phyloP scores from a whole-genome alignment of 441 rosid genomes.

The Geranium incanum region DNA sequence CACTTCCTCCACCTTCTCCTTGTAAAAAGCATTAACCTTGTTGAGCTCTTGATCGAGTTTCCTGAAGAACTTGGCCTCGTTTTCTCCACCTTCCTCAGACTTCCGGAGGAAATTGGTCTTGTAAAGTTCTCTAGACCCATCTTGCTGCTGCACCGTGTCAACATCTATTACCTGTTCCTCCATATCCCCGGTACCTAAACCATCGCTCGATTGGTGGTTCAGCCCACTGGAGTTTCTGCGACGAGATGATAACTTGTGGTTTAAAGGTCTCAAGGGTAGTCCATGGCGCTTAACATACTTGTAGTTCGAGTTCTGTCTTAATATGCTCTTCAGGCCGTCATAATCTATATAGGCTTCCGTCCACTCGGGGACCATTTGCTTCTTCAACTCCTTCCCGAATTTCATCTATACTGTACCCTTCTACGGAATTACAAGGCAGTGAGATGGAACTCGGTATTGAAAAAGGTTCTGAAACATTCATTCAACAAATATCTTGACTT shows the following conservation, averaged over 20 bases:
- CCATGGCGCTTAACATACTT: conserved; percentile 11
- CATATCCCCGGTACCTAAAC: conserved; percentile 24
- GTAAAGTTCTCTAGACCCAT: conserved; percentile 16
- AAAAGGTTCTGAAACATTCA: not conserved
- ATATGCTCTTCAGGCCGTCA: conserved; percentile 35
- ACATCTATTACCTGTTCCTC: conserved; percentile 55
- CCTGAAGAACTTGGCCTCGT: conserved; percentile 50
- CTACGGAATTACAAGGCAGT: not conserved
- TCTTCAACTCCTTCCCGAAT: conserved; percentile 42
- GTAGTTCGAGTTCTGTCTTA: conserved; percentile 34
- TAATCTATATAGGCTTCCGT: conserved; percentile 68
- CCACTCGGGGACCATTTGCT: conserved; percentile 73
- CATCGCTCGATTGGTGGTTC: conserved; percentile 30
- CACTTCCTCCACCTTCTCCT: conserved; percentile 42
- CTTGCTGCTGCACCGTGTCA: conserved; percentile 28
- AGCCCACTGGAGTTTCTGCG: conserved; percentile 77
- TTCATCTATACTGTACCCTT: conserved; percentile 14
- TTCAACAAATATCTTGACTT: not conserved
- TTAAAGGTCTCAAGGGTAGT: conserved; percentile 12
- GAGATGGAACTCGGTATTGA: not conserved
- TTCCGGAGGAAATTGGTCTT: conserved; percentile 47
- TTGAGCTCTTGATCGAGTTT: conserved; percentile 65
- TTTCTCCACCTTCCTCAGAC: conserved; percentile 51
- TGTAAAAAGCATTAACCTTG: conserved; percentile 52
- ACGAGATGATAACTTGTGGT: conserved; percentile 23